Base-by-base conservation (phyloP, 2,329 filamentous ascomycete species). In the Neospermospora avenae region DNA sequence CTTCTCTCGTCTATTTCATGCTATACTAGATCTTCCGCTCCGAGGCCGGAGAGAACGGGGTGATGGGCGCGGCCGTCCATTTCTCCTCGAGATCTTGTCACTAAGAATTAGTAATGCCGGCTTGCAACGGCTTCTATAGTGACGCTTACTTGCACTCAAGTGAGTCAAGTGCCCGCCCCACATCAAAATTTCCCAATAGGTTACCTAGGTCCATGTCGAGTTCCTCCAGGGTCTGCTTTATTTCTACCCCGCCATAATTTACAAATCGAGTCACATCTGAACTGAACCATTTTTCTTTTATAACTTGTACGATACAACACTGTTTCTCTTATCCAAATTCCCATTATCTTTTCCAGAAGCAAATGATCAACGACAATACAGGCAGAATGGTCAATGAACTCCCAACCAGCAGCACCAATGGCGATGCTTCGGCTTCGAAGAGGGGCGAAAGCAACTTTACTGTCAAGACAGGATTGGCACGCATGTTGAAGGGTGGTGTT, bases 401-500 rank as follows among this genome's bases (percentile, higher is more conserved):
- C 55, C 78, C 79, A 63, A 77, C 77, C 57, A 58, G 46, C 48
- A 67, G 57, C 42, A 70, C 65, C 52, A 67, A 69, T 63, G 67
- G 68, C 31, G 57, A 65, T 18, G 61, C 59, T 34, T 57, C 61
- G n/a, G 61, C 59, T 34, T 57, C 61, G 11, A 70, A 65, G 57
- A 63, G 58, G 34, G 63, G 60, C 34, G 66, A 69, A 35, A 63
- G 61, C 18, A 69, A 85, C 76, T 96, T 97, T 77, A 87, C 87
- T 68, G 88, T 97, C 83, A 99, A 99, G 84, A 89, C 91, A 57
- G 95, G 93, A 61, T 82, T 99, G 66, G 95, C 95, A 24, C 90
- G 96, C 77, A 99, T 99, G 95, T 81, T 98, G 77, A 97, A 98
- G 83, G 95, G 95, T 74, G 95, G 95, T 71, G 95, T 99, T 67